Conservation (phyloP, 495 filamentous ascomycete genomes). For the Lasiosphaeria ovina region DNA sequence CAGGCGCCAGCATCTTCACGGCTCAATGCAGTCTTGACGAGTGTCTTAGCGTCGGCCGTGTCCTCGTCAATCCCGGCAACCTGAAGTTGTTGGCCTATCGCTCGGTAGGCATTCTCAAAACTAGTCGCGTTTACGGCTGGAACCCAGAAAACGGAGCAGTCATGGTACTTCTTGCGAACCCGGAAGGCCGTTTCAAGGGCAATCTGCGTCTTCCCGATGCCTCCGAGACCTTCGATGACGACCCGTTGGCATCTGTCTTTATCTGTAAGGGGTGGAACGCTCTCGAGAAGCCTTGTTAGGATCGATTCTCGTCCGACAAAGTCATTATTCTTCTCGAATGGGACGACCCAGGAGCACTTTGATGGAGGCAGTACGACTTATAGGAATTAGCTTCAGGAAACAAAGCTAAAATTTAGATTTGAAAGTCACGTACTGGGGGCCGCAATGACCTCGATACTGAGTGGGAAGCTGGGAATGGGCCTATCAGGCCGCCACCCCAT, state of each 20-base stretch:
- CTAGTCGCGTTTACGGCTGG: conserved; percentile 33
- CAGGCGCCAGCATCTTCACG: conserved; percentile 36
- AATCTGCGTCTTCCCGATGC: conserved; percentile 51
- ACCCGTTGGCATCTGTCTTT: conserved; percentile 34
- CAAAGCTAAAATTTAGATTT: conserved; percentile 1
- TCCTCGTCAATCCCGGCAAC: conserved; percentile 34
- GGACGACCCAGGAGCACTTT: conserved; percentile 13
- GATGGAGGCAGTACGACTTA: conserved; percentile 2
- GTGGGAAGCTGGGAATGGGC: conserved; percentile 1
- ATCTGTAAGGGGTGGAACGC: conserved; percentile 19
- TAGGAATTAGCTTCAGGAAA: conserved; percentile 1
- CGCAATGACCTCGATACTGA: background rate
- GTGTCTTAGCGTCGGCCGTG: conserved; percentile 32
- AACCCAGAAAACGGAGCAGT: conserved; percentile 47
- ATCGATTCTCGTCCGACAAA: conserved; percentile 44
- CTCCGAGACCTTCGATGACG: conserved; percentile 47
- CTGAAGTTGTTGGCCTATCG: conserved; percentile 37
- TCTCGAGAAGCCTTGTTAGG: conserved; percentile 33
- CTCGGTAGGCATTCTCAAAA: conserved; percentile 45
- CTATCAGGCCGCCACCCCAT: background rate
- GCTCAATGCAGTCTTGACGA: conserved; percentile 36
- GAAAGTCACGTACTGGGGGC: background rate
- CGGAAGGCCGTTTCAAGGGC: conserved; percentile 53
- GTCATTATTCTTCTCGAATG: conserved; percentile 32
- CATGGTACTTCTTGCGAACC: conserved; percentile 32